Evolutionary conservation across 2,329 filamentous ascomycete species (phyloP).

Genomic region (Sarocladiaceae sp.): DNA sequence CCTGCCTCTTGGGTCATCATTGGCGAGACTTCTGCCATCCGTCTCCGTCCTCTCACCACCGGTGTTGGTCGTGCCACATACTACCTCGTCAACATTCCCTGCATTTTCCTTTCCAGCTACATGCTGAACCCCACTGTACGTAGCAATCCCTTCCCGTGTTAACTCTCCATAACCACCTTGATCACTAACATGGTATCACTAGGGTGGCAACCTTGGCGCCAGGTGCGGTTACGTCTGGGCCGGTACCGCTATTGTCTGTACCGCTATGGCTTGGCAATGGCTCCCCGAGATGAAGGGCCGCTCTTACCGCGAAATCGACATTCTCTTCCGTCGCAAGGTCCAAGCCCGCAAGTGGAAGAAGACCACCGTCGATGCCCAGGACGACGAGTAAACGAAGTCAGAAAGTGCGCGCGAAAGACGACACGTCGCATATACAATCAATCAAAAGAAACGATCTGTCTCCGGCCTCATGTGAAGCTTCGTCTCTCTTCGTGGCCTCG

Average conservation of each 20-base stretch:
- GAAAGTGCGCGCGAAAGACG: too few relatives aligned
- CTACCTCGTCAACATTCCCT: constrained; percentile 62
- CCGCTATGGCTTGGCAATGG: constrained; percentile 41
- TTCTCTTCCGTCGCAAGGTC: constrained; percentile 50
- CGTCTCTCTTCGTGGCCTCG: neutral
- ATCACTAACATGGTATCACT: constrained; percentile 21
- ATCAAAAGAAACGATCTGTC: neutral
- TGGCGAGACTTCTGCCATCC: constrained; percentile 61
- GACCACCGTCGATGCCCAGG: constrained; percentile 52
- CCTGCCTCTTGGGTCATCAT: constrained; percentile 65
- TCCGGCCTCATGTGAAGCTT: too few relatives aligned
- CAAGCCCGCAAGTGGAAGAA: constrained; percentile 52
- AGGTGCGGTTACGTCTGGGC: constrained; percentile 59
- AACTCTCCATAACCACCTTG: constrained; percentile 7
- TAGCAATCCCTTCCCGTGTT: neutral
- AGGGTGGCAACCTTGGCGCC: constrained; percentile 42
- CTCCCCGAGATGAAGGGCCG: constrained; percentile 54
- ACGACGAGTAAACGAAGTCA: constrained; percentile 61
- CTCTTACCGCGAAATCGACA: constrained; percentile 59
- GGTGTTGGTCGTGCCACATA: constrained; percentile 60
- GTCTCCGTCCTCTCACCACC: constrained; percentile 61
- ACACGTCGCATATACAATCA: neutral
- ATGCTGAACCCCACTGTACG: constrained; percentile 54
- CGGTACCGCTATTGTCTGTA: constrained; percentile 52
- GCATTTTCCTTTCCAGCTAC: constrained; percentile 57